Evolutionary conservation across 208 protist species (phyloP).

Genomic region (Novymonas esmeraldas): DNA sequence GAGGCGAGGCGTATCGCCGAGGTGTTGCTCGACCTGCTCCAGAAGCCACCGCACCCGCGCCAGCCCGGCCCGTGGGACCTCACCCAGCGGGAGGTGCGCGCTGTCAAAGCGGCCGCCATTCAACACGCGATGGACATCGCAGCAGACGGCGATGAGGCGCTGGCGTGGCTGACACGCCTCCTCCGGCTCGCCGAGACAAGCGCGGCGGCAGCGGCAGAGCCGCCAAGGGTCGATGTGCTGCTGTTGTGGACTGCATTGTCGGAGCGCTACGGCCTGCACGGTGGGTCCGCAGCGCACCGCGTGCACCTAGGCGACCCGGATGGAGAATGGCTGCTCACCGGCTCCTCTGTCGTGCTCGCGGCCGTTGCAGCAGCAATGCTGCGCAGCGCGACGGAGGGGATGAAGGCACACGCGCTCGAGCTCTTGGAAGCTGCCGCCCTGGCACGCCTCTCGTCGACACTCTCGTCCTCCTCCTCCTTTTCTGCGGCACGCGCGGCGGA

Average conservation of each 20-base stretch:
- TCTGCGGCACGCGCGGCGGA: background rate
- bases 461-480: background rate
- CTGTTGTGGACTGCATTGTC: constrained; percentile 7
- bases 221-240: background rate
- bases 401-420: constrained; percentile 35
- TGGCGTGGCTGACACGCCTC: constrained; percentile 34
- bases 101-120: constrained; percentile 30
- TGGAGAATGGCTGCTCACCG: constrained; percentile 32
- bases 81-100: constrained; percentile 11
- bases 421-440: constrained; percentile 48
- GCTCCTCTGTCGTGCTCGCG: constrained; percentile 27
- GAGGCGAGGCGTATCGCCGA: constrained; percentile 29
- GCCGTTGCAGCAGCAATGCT: constrained; percentile 47
- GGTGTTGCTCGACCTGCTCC: constrained; percentile 55
- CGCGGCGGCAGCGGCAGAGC: background rate
- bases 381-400: constrained; percentile 15
- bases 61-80: constrained; percentile 54
- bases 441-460: constrained; percentile 20
- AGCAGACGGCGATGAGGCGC: constrained; percentile 16
- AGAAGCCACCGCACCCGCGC: constrained; percentile 61
- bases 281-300: background rate
- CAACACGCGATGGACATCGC: constrained; percentile 34
- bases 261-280: constrained; percentile 14
- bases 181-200: constrained; percentile 20
- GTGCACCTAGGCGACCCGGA: constrained; percentile 8